These are phyloP conservation scores for Penicillium sp. DNA, from an alignment of 2,329 filamentous ascomycete species.

Conservation along the genomic window DNA sequence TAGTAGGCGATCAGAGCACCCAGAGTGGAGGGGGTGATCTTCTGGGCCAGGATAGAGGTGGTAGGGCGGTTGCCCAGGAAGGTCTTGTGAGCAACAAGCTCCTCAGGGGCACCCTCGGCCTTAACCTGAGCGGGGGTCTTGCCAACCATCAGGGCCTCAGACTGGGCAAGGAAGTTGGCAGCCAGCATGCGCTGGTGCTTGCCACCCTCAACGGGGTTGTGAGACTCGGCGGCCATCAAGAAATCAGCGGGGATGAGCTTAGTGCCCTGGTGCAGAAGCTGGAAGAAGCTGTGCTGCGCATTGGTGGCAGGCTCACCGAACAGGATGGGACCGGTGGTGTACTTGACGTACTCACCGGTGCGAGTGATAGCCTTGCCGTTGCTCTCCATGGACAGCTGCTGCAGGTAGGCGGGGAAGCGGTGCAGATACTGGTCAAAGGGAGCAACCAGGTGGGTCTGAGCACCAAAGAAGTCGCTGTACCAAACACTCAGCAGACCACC, in stretches of 20 bases:
- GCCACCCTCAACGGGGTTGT: conserved; percentile 91
- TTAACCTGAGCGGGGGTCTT: conserved; percentile 51
- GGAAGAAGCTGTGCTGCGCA: conserved; percentile 99
- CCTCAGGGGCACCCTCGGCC: conserved; percentile 48
- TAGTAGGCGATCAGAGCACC: conserved; percentile 98
- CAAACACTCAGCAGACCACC: conserved; percentile 93
- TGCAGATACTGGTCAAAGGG: conserved; percentile 99
- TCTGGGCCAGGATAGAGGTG: conserved; percentile 87
- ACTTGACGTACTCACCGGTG: conserved; percentile 83
- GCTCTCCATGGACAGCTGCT: conserved; percentile 99
- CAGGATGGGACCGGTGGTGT: conserved; percentile 92
- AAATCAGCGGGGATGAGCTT: conserved; percentile 99
- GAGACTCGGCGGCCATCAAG: conserved; percentile 91
- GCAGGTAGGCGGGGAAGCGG: conserved; percentile 97
- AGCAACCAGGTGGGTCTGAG: conserved; percentile 94
- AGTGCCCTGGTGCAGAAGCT: conserved; percentile 97
- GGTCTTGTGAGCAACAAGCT: conserved; percentile 92
- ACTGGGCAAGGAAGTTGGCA: conserved; percentile 52
- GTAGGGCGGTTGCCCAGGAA: conserved; percentile 98
- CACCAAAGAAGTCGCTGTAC: conserved; percentile 99
- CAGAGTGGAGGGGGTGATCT: conserved; percentile 90
- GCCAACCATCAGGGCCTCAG: conserved; percentile 55
- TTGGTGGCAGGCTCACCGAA: conserved; percentile 99
- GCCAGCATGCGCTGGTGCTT: conserved; percentile 75
- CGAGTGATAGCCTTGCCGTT: conserved; percentile 98